A percentile compares a stretch with the other conserved stretches of the same genome.
Evolutionary conservation across 257 asterid species (phyloP).

Genomic region (Capsicum pubescens): DNA sequence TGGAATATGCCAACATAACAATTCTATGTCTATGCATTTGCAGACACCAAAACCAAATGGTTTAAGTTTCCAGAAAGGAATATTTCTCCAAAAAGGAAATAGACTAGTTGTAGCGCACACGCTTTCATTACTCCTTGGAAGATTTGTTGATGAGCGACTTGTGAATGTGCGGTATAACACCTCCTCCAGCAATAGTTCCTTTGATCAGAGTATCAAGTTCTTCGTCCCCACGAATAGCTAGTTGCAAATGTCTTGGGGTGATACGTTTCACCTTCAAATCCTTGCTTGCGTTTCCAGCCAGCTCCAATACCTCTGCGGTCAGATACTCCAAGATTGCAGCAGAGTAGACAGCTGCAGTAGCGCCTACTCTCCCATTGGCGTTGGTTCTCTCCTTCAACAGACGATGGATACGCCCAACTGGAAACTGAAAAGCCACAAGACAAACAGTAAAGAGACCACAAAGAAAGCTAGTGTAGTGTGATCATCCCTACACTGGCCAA

Average conservation of each 20-base stretch:
- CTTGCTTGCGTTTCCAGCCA: constrained; percentile 51
- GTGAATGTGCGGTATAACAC: constrained; percentile 50
- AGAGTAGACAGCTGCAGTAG: constrained; percentile 53
- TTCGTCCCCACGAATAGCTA: constrained; percentile 51
- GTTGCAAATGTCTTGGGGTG: constrained; percentile 50
- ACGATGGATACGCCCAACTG: constrained; percentile 51
- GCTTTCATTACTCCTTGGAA: constrained; percentile 36
- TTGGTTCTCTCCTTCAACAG: constrained; percentile 44
- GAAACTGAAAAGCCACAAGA: constrained; percentile 38
- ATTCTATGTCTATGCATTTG: constrained; percentile 22
- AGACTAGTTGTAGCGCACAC: not conserved
- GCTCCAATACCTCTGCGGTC: constrained; percentile 50
- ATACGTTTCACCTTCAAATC: constrained; percentile 53
- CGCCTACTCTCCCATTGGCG: constrained; percentile 51
- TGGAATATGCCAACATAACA: not conserved
- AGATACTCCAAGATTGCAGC: constrained; percentile 51
- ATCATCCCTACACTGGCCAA: not conserved
- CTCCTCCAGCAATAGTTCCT: constrained; percentile 53
- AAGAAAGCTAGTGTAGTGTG: not conserved
- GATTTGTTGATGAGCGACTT: constrained; percentile 51
- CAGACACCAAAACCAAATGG: constrained; percentile 23
- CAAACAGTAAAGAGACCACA: not conserved
- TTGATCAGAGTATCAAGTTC: constrained; percentile 51
- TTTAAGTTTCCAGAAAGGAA: not conserved
- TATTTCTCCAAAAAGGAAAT: not conserved